A percentile compares a stretch with the other conserved stretches of the same genome.
Conservation (phyloP, 2,329 filamentous ascomycete species). For the Colletotrichum tofieldiae region DNA sequence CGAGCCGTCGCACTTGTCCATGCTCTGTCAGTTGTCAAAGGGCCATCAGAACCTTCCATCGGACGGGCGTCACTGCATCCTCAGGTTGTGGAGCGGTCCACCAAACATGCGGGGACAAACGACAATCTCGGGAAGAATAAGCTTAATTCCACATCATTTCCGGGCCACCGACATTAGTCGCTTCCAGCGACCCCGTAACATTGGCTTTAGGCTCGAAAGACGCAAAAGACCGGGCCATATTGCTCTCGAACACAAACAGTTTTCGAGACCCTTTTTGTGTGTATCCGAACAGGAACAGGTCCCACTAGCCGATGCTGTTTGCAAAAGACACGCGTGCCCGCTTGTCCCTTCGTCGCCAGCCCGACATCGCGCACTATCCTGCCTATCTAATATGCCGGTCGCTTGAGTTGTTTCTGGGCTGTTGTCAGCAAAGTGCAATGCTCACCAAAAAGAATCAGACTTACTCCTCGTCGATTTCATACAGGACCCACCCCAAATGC, state of each 20-base stretch:
- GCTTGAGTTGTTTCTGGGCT: background rate
- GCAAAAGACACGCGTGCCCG: background rate
- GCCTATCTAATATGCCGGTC: background rate
- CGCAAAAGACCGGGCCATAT: too few relatives aligned
- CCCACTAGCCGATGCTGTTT: background rate
- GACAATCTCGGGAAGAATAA: too few relatives aligned
- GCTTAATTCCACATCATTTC: too few relatives aligned
- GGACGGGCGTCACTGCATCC: too few relatives aligned
- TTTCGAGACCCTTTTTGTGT: background rate
- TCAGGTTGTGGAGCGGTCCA: too few relatives aligned
- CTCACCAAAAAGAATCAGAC: background rate
- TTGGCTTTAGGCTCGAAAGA: too few relatives aligned
- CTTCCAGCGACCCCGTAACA: too few relatives aligned
- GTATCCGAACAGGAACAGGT: background rate
- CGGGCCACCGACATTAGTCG: too few relatives aligned
- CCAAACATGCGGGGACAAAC: too few relatives aligned
- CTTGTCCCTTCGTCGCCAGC: background rate
- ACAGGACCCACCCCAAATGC: background rate
- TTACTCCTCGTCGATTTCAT: background rate
- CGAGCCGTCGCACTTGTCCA: too few relatives aligned
- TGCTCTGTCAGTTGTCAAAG: too few relatives aligned
- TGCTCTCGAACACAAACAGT: background rate
- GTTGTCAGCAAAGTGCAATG: background rate
- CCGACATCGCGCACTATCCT: background rate
- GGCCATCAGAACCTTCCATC: too few relatives aligned